Conservation (phyloP, 2,329 filamentous ascomycete species). For the Penicillium sp. region DNA sequence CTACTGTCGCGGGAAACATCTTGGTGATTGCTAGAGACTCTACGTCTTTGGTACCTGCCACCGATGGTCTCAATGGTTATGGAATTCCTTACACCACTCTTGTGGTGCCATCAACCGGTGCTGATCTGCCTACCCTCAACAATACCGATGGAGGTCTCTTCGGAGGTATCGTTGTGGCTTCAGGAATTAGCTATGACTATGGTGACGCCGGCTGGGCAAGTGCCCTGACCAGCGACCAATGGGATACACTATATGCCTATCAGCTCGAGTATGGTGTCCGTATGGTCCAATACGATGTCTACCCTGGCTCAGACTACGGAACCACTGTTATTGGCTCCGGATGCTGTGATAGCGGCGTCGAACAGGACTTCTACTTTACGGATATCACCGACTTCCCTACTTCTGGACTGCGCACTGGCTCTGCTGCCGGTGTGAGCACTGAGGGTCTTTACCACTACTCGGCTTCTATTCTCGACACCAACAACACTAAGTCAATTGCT, state of each 20-base stretch:
- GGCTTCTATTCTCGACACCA: conserved; percentile 55
- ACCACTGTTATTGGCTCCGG: conserved; percentile 40
- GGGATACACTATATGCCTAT: conserved; percentile 57
- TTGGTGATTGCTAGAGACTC: conserved; percentile 58
- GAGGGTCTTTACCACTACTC: conserved; percentile 60
- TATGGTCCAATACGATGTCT: conserved; percentile 62
- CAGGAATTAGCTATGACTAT: conserved; percentile 58
- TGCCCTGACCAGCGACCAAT: conserved; percentile 58
- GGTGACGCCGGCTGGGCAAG: conserved; percentile 48
- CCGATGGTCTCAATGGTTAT: conserved; percentile 59
- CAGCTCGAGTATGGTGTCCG: conserved; percentile 59
- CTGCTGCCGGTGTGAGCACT: conserved; percentile 50
- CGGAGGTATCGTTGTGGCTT: conserved; percentile 58
- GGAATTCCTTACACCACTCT: conserved; percentile 60
- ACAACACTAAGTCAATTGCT: conserved; percentile 56
- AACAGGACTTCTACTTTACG: conserved; percentile 57
- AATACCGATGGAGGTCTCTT: conserved; percentile 55
- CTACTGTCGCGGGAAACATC: conserved; percentile 46
- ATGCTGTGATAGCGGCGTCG: conserved; percentile 51
- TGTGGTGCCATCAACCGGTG: conserved; percentile 55
- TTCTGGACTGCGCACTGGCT: conserved; percentile 54
- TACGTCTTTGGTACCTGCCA: conserved; percentile 50
- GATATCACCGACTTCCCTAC: conserved; percentile 55
- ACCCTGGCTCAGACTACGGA: conserved; percentile 54
- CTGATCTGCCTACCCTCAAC: conserved; percentile 55